Evolutionary conservation across 768 basidiomycete species (phyloP), one percentile per base, ranked within the genome.

Genomic region (Boletus pseudopeckii): DNA sequence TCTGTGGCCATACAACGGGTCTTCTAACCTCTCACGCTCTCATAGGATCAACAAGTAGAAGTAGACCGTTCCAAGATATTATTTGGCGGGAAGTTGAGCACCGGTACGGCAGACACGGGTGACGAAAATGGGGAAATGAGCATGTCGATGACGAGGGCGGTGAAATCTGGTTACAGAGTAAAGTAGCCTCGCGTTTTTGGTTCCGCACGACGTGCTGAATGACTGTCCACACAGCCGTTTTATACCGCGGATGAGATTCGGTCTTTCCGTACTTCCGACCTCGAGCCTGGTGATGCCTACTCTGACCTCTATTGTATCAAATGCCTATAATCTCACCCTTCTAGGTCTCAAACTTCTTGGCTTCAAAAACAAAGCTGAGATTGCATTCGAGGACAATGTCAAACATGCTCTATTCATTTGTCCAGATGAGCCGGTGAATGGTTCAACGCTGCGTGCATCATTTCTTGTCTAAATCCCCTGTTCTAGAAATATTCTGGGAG

Each of bases 321-420:
- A 46, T 46, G 9, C 24, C 18, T 15, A 55, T 26, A 4, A 33
- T 24, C 18, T 44, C 30, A 24, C 5, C 20, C 14, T 4, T 46
- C 26, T 54, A 91, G 92, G 86, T 11, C 81, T 99, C 65, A 93
- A 88, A 68, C 83, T 99, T 5, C 83, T 99, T 26, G 97, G 97
- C 5, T 98, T 98, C 76, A 93, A 94, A 66, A 77, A 86, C 49
- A 79, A 78, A 13, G 70, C 70, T 6, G 79, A 87, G 58, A 77
- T 98, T 1, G 72, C 73, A 2, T 89, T 95, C 59, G 89, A 94
- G 66, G 92, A 98, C 65, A 96, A 95, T 60, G 71, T 97, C 64
- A 96, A 92, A 64, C 94, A 98, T 71, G 86, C 94, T 0, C 71
- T 83, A 43, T 98, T 98, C 68, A 81, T 98, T 51, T 91, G 92